Base-by-base conservation (phyloP, 2,329 filamentous ascomycete species). In the Fusarium sp. region DNA sequence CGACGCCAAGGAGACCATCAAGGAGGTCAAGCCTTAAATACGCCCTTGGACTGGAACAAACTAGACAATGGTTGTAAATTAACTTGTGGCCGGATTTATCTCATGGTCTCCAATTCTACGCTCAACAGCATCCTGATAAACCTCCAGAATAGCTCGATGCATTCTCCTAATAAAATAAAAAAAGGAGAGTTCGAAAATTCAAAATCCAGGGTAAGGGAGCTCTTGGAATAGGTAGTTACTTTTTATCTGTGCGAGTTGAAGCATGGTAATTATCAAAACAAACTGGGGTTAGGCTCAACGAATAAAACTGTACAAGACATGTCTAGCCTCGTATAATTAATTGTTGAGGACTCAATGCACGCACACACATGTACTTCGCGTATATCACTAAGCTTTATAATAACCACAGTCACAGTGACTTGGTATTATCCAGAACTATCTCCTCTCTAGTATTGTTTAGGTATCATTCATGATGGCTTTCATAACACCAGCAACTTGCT, bases 1-100 rank as follows among this genome's bases (percentile, higher is more conserved):
- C 63, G 79, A 80, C 24, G 76, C 77, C 56, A 79, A 81, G 77
- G 71, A 79, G 71, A 67, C 71, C 51, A 64, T 73, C 61, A 62
- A 74, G 57, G 71, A 76, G 51, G 59, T 64, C 37, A 75, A 75
- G 67, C 68, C 72, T 40, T 75, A 74, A 65, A 41, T 18, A 18
- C 20, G 42, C 27, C 37, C 27, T 25, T 37, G 51, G n/a, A 11
- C 18, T 22, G 44, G 12, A 20, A 30, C 32, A 51, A 42, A 22
- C 29, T 61, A 30, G 20, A 52, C 42, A 41, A 53, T 51, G n/a
- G 46, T 49, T 42, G 40, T 61, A 58, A 41, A 20, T 20, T 18
- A 8, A 54, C 25, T 44, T 40, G 27, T 56, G 22, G 25, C 12
- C 47, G 44, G 18, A 64, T 49, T 65, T 61, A 56, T 64, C 45